A percentile compares a stretch with the other conserved stretches of the same genome.
These are phyloP conservation scores for Mortierella sp. DNA, from an alignment of 371 early-diverging fungal genomes.

Conservation along the genomic window DNA sequence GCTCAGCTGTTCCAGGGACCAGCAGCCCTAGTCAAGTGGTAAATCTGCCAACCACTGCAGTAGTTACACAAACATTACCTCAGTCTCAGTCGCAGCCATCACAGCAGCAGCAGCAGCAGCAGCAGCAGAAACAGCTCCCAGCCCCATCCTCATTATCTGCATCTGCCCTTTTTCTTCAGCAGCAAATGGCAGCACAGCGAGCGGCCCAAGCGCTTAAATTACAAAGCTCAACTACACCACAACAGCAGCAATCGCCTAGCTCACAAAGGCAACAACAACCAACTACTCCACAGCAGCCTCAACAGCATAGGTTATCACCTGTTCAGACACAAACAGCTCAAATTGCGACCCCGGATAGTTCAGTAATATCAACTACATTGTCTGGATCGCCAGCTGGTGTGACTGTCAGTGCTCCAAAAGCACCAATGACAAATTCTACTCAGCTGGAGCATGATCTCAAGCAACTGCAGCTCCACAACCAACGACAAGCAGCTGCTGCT, in stretches of 20 bases:
- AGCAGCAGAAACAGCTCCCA: conserved; percentile 6
- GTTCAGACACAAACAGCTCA: conserved; percentile 12
- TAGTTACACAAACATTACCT: neutral
- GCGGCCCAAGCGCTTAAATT: neutral
- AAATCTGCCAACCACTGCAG: neutral
- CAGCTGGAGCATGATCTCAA: conserved; percentile 35
- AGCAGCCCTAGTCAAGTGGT: neutral
- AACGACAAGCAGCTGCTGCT: conserved; percentile 6
- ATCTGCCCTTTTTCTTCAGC: conserved; percentile 13
- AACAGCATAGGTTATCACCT: conserved; percentile 27
- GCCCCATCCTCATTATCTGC: conserved; percentile 13
- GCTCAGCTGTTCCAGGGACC: neutral
- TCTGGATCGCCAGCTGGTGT: neutral
- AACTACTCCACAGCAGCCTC: conserved; percentile 6
- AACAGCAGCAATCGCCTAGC: neutral
- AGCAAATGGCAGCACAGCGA: conserved; percentile 16
- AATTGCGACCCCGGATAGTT: neutral
- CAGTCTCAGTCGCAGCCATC: neutral
- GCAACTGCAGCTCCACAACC: conserved; percentile 31
- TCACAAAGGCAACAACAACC: conserved; percentile 4
- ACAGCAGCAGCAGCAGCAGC: neutral
- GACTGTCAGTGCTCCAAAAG: neutral
- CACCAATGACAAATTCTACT: neutral
- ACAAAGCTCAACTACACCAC: neutral
- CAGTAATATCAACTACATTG: neutral